Conservation (phyloP, 208 protist genomes). For the Acanthamoeba rhysodes region DNA sequence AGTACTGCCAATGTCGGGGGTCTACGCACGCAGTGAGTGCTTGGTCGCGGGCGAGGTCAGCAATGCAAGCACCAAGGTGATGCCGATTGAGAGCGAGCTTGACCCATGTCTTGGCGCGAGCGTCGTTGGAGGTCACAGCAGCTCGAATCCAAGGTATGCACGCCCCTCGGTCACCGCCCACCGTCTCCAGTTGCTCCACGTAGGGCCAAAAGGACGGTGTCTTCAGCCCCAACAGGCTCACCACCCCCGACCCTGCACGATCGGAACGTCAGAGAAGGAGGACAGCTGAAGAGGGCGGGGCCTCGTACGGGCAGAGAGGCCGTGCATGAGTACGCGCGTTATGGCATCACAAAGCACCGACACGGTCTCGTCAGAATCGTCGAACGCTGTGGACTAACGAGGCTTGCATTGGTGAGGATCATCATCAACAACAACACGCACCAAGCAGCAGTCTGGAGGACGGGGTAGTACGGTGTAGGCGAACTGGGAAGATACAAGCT, state of each 20-base stretch:
- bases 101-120: background rate
- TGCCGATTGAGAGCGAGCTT: background rate
- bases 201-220: background rate
- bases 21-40: background rate
- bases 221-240: background rate
- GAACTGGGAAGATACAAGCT: constrained; percentile 1
- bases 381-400: background rate
- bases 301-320: background rate
- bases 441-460: background rate
- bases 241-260: background rate
- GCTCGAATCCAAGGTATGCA: constrained; percentile 10
- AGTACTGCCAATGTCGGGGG: background rate
- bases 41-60: background rate
- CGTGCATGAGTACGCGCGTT: background rate
- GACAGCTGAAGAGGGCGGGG: background rate
- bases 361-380: background rate
- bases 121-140: background rate
- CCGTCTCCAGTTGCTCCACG: background rate
- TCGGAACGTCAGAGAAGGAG: background rate
- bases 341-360: background rate
- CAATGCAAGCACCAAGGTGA: background rate
- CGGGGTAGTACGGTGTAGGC: background rate
- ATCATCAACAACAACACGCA: background rate
- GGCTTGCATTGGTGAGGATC: background rate
- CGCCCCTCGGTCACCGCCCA: background rate